Evolutionary conservation across 139 green algal genomes (phyloP).

Genomic region (Edaphochlamys debaryana): DNA sequence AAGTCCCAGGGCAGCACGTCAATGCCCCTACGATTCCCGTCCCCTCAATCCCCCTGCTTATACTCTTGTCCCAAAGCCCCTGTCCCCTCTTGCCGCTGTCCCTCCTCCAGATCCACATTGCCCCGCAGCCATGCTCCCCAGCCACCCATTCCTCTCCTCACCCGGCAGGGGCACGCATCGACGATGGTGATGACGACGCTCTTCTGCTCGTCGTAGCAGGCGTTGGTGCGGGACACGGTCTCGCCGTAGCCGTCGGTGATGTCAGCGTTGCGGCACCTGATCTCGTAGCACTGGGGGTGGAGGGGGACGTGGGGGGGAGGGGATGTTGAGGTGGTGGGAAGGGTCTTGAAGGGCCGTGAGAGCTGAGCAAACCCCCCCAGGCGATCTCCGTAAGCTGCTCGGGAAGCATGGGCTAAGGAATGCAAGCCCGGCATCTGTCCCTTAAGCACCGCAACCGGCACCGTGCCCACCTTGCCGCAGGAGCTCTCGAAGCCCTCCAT

Average conservation of each 20-base stretch:
- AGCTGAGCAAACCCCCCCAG: no score
- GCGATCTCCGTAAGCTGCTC: no score
- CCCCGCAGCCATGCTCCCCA: no score
- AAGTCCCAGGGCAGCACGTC: no score
- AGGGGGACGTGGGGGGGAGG: neutral
- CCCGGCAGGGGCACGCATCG: constrained; percentile 46
- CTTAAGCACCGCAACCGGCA: neutral
- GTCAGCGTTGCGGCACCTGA: constrained; percentile 11
- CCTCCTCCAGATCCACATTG: no score
- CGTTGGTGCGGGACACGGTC: neutral
- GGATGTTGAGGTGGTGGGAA: neutral
- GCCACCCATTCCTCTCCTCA: neutral
- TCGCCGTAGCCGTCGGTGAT: constrained; percentile 39
- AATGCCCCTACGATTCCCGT: no score
- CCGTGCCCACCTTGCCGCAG: neutral
- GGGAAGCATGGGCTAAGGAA: no score
- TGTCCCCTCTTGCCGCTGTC: no score
- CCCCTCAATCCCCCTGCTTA: no score
- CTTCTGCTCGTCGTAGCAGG: constrained; percentile 28
- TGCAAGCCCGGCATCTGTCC: neutral
- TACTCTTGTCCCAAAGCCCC: no score
- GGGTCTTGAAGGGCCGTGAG: neutral
- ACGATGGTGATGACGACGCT: constrained; percentile 40
- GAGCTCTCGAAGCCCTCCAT: neutral
- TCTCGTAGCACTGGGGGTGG: constrained; percentile 22